Conservation (phyloP, 768 basidiomycete genomes). For the Saitozyma sp. region DNA sequence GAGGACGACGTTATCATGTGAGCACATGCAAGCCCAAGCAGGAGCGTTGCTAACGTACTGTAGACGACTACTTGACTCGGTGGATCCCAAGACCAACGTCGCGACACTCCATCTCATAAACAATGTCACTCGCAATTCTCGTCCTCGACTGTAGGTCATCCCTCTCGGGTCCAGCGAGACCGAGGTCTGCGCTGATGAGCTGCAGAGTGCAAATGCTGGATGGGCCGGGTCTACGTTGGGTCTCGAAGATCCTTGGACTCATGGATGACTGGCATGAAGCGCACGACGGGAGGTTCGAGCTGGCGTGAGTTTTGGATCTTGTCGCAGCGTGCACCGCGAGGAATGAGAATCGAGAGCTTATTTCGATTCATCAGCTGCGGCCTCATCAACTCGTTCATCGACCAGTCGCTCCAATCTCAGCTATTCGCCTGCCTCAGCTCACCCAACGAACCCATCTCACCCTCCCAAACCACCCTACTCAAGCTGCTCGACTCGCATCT, state of each 20-base stretch:
- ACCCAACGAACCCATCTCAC: slow-evolving; percentile 69
- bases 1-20: slow-evolving; percentile 67
- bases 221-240: slow-evolving; percentile 57
- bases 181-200: slow-evolving; percentile 24
- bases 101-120: slow-evolving; percentile 69
- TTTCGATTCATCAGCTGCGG: not conserved
- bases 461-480: slow-evolving; percentile 81
- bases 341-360: too few relatives aligned
- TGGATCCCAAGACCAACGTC: slow-evolving; percentile 64
- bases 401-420: slow-evolving; percentile 62
- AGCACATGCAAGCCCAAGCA: slow-evolving; percentile 52
- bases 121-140: slow-evolving; percentile 67
- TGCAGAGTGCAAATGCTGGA: slow-evolving; percentile 24
- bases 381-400: slow-evolving; percentile 34
- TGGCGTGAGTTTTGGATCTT: slow-evolving; percentile 60
- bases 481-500: slow-evolving; percentile 84
- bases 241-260: slow-evolving; percentile 67
- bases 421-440: slow-evolving; percentile 67
- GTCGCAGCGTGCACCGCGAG: not conserved
- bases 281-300: slow-evolving; percentile 69
- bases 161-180: not conserved
- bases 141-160: slow-evolving; percentile 59
- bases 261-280: slow-evolving; percentile 71
- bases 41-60: not conserved
- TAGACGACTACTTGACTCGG: slow-evolving; percentile 62